These are phyloP conservation scores for Petunia secreta DNA, from an alignment of 257 asterid species.

Conservation along the genomic window DNA sequence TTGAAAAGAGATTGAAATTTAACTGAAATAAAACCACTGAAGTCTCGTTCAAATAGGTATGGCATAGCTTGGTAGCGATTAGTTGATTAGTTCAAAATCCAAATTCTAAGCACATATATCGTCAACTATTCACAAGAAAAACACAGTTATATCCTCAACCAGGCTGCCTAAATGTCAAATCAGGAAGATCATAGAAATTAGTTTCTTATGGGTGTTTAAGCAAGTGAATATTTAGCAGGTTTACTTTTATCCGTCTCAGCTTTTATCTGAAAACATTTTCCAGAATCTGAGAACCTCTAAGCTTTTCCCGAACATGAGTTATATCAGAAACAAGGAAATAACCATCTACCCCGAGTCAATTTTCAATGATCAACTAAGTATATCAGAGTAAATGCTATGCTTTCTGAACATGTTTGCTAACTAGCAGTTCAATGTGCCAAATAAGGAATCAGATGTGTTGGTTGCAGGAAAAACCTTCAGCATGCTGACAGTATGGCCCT, in stretches of 20 bases:
- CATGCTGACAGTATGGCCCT: constrained; percentile 3
- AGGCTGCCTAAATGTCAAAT: neutral
- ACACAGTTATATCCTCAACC: neutral
- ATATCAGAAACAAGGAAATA: constrained; percentile 6
- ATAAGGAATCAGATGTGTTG: neutral
- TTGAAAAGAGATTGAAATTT: neutral
- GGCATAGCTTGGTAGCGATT: constrained; percentile 8
- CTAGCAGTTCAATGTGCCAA: neutral
- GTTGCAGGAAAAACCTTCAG: constrained; percentile 20
- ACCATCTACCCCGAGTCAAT: neutral
- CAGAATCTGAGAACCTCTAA: neutral
- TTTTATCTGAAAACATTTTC: constrained; percentile 14
- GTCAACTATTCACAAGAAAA: neutral
- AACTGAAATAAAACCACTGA: neutral
- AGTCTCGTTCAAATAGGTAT: constrained; percentile 6
- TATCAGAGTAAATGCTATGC: neutral
- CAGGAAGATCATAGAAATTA: neutral
- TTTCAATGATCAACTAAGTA: neutral
- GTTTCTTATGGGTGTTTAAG: neutral
- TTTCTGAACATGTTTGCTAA: neutral
- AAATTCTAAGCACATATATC: neutral
- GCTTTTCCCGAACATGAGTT: neutral
- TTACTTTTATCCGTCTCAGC: neutral
- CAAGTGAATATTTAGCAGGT: neutral
- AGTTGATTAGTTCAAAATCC: constrained; percentile 16